Base-by-base conservation (phyloP, 352 stramenopile genomes). In the Phytopythium boreale region DNA sequence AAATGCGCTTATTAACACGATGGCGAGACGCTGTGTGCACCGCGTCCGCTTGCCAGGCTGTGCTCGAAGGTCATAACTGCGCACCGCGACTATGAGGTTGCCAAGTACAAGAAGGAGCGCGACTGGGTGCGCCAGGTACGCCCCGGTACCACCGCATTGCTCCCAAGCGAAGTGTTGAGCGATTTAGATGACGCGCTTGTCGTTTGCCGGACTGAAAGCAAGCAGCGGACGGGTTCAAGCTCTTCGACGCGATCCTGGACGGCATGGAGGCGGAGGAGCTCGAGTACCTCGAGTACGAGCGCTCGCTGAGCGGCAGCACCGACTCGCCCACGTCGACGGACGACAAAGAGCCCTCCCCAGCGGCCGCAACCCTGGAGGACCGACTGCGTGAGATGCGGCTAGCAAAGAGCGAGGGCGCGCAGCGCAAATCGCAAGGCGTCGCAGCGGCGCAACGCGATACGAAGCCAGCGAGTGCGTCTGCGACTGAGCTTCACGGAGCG, bases 231-330 rank as follows among this genome's bases (percentile, higher is more conserved):
- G 85, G 79, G 6, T 77, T 81, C 24, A 79, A 74, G 57, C 67
- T 93, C 8, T 90, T 93, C 46, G 83, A 93, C 55, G 70, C 74
- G 0, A 93, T 93, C 68, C 74, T 93, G 49, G 79, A 92, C 69
- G 85, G 85, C 19, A 93, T 93, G 82, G 76, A 91, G 61, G 68
- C 71, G 2, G 79, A 89, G 55, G 85, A 93, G 52, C 58, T 70
- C 2, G 80, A 90, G 44, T 75, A 82, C 44, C 68, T 88, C 59
- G 69, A 88, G 44, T 87, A 90, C 51, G 75, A 86, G 31, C 65
- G 64, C 27, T 79, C 81, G 41, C 50, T 82, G 22, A 67, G 62
- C 7, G 47, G 69, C 27, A 64, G 71, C 27, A 71, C 62, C 8
- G 63, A 75, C 24, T 67, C 72, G 60, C 68, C 64, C 26, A 68